Evolutionary conservation across 176 grass and related monocot species (phyloP).

Genomic region (Carex scoparia): DNA sequence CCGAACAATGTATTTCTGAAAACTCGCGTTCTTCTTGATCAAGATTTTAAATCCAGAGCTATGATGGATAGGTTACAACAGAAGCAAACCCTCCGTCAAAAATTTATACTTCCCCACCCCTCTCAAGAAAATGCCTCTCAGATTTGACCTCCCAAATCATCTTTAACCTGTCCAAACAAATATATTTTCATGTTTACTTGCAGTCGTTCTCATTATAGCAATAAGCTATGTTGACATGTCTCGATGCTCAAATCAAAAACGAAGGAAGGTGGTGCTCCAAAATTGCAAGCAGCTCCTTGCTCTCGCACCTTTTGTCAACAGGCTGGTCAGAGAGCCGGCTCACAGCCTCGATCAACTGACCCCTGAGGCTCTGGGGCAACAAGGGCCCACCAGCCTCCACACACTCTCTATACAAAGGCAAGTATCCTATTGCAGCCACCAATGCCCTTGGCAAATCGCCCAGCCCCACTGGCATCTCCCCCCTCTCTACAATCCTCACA

Average conservation of each 20-base stretch:
- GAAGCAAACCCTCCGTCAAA: background rate
- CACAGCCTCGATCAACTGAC: constrained; percentile 83
- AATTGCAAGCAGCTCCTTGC: constrained; percentile 62
- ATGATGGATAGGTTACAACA: constrained; percentile 13
- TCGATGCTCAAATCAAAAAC: constrained; percentile 48
- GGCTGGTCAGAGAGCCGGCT: constrained; percentile 46
- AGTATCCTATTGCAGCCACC: constrained; percentile 78
- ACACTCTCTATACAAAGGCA: constrained; percentile 85
- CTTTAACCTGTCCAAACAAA: background rate
- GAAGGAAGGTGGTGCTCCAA: constrained; percentile 77
- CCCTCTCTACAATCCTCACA: constrained; percentile 65
- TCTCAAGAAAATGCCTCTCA: constrained; percentile 9
- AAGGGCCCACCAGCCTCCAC: constrained; percentile 41
- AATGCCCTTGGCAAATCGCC: constrained; percentile 54
- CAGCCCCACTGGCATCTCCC: constrained; percentile 47
- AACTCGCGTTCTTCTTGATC: background rate
- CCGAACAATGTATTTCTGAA: background rate
- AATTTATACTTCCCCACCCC: background rate
- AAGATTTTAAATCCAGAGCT: background rate
- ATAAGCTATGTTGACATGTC: background rate
- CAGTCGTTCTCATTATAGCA: background rate
- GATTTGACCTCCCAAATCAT: background rate
- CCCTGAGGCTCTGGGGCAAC: constrained; percentile 83
- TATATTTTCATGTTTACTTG: constrained; percentile 11
- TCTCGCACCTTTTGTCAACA: constrained; percentile 49